These are phyloP conservation scores for Carpinus fangiana DNA, from an alignment of 306 rosid species.

Conservation along the genomic window DNA sequence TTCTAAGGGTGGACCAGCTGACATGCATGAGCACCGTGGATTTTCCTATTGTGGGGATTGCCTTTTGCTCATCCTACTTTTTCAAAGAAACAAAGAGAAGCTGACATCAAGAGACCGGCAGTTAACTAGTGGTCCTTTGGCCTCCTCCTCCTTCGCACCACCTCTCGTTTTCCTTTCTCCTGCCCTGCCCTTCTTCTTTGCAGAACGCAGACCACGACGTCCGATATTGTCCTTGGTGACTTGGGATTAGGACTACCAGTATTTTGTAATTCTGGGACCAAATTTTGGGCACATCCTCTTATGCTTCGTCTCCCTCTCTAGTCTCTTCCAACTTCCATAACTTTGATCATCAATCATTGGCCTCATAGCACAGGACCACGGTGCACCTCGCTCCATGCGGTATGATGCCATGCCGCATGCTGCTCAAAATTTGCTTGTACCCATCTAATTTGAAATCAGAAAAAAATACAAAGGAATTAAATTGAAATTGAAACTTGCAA, in stretches of 20 bases:
- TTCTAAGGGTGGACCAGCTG: constrained; percentile 25
- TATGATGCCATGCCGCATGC: constrained; percentile 52
- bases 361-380: constrained; percentile 40
- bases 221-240: constrained; percentile 28
- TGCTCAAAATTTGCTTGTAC: constrained; percentile 14
- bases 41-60: constrained; percentile 27
- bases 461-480: too few relatives aligned
- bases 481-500: too few relatives aligned
- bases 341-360: constrained; percentile 24
- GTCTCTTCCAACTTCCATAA: constrained; percentile 20
- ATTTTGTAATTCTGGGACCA: not conserved
- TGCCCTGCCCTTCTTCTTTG: constrained; percentile 13
- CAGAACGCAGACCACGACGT: constrained; percentile 12
- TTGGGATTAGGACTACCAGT: constrained; percentile 3
- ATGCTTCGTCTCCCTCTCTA: constrained; percentile 25
- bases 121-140: constrained; percentile 47
- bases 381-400: constrained; percentile 43
- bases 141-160: constrained; percentile 8
- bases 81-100: constrained; percentile 31
- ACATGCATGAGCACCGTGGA: constrained; percentile 41
- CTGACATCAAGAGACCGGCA: constrained; percentile 45
- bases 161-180: constrained; percentile 28
- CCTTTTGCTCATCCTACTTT: constrained; percentile 25
- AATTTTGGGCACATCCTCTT: constrained; percentile 4
- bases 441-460: not conserved